Evolutionary conservation across 1,284 basidiomycete species (phyloP), one percentile per base, ranked within the genome.

Genomic region (Ceratobasidium sp.): DNA sequence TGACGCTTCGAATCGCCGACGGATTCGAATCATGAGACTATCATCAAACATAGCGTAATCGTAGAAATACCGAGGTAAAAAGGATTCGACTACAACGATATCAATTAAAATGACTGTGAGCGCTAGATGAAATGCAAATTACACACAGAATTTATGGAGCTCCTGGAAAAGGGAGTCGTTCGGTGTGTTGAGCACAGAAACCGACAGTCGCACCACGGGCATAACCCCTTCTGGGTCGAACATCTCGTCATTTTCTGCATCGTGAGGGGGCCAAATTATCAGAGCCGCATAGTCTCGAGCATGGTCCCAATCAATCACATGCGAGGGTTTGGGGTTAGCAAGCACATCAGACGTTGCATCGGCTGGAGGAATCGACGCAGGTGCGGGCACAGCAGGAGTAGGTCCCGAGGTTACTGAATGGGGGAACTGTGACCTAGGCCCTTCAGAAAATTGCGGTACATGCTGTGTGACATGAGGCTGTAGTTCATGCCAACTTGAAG

Each of bases 71-170:
- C 60, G 45, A 29, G 8, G 38, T 0, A 52, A 45, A 29, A 38
- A 52, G 1, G 10, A 32, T 62, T 47, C 10, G 45, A 47, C 49
- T 52, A 25, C n/a, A 13, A 20, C 17, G 13, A 12, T 17, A 6
- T 20, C 45, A 42, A 60, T 31, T n/a, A 20, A 20, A 13, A n/a
- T 49, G 8, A 27, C 15, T 12, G n/a, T 4, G 13, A 13, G 17
- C 7, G 38, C 7, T 35, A 8, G n/a, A 31, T 12, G 1, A 12
- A 40, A 20, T 50, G 32, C 10, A 47, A 8, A 22, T 7, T 27
- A 34, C 60, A 34, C 29, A 64, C 60, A 64, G 17, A 22, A 40
- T 20, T 50, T 25, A 35, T 38, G 31, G 20, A 52, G 25, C 29
- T 52, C 34, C 17, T 35, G 20, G 35, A 64, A 32, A 52, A 50